Conservation (phyloP, 2,329 filamentous ascomycete genomes). For the Colletotrichum eleusines region DNA sequence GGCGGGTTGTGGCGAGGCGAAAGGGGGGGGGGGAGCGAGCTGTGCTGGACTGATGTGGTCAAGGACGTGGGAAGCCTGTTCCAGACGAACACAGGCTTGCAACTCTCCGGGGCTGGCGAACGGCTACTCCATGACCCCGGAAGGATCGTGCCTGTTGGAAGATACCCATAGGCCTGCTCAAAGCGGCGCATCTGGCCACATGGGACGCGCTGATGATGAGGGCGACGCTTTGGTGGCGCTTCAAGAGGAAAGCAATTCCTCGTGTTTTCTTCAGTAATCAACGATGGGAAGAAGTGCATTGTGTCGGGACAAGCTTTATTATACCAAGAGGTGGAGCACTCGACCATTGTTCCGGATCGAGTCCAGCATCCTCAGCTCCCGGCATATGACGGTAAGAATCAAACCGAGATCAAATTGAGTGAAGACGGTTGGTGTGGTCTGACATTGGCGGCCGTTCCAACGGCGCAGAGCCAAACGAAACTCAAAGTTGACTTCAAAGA, state of each 20-base stretch:
- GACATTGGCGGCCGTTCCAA: neutral
- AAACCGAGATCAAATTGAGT: neutral
- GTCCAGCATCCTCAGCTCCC: no score
- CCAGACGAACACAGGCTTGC: neutral
- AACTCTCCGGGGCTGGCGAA: neutral
- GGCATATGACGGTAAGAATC: neutral
- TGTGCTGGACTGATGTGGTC: neutral
- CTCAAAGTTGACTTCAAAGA: neutral
- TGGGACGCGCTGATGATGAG: neutral
- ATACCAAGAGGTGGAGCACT: neutral
- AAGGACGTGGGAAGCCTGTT: neutral
- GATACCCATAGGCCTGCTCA: neutral
- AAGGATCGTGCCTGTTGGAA: neutral
- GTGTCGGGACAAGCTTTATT: neutral
- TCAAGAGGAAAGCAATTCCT: neutral
- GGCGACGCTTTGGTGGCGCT: neutral
- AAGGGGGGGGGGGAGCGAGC: no score
- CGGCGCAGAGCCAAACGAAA: neutral
- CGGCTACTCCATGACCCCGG: slow-evolving; percentile 3
- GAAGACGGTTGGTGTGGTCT: neutral
- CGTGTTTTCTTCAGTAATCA: neutral
- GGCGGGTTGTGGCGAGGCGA: neutral
- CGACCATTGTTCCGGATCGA: no score
- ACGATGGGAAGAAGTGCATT: neutral
- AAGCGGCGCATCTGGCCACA: neutral